A percentile compares a stretch with the other conserved stretches of the same genome.
These are phyloP conservation scores for Amauroascus niger DNA, from an alignment of 2,329 filamentous ascomycete species.

Conservation along the genomic window DNA sequence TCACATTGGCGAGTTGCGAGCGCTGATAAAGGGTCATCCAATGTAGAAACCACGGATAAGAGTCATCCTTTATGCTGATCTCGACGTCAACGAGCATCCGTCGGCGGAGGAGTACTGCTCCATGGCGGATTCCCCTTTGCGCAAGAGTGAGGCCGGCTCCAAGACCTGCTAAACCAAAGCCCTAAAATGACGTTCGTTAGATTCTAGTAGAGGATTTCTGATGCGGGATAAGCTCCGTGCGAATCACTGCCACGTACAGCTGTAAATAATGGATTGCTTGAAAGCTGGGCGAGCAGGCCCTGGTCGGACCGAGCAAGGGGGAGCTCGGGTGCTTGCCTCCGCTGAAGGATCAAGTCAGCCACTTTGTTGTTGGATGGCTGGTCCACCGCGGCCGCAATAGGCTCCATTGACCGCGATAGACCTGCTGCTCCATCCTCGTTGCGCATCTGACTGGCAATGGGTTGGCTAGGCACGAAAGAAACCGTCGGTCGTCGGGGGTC, in stretches of 20 bases:
- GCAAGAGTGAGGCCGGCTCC: conserved; percentile 73
- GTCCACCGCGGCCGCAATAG: conserved; percentile 25
- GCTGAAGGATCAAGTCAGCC: conserved; percentile 29
- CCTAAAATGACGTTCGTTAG: conserved; percentile 36
- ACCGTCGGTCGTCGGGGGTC: neutral
- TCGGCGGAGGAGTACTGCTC: conserved; percentile 64
- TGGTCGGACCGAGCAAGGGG: conserved; percentile 29
- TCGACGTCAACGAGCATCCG: conserved; percentile 91
- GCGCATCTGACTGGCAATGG: conserved; percentile 17
- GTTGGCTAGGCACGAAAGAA: neutral
- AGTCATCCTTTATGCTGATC: conserved; percentile 85
- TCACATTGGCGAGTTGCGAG: conserved; percentile 41
- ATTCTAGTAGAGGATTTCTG: too few relatives aligned
- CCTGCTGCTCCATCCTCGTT: conserved; percentile 13
- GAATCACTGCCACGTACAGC: conserved; percentile 30
- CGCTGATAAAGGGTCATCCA: conserved; percentile 84
- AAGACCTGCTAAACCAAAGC: conserved; percentile 82
- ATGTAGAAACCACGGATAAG: conserved; percentile 86
- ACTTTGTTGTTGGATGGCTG: conserved; percentile 25
- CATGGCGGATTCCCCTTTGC: conserved; percentile 63
- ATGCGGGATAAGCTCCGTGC: neutral
- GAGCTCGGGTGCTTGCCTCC: conserved; percentile 26
- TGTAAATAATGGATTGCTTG: conserved; percentile 43
- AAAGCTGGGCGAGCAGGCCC: conserved; percentile 37
- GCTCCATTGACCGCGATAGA: conserved; percentile 29